Percentiles rank a stretch among this genome's conserved stretches.
phyloP scores from a whole-genome alignment of 2,329 filamentous ascomycete species.

The Microcyclospora tardicrescens region DNA sequence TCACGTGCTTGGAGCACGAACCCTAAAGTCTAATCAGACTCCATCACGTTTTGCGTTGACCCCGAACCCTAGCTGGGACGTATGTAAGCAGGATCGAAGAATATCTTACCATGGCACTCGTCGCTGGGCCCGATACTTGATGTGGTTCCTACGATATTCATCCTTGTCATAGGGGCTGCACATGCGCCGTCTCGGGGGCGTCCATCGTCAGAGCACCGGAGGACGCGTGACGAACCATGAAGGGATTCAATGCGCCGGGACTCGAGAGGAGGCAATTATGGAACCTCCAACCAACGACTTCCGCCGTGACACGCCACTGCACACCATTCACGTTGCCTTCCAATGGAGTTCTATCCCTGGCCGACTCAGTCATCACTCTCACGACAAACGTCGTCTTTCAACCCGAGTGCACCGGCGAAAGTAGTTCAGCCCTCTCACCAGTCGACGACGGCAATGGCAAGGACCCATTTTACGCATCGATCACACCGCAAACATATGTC shows the following conservation, averaged over 20 bases:
- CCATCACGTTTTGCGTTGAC: too few species aligned
- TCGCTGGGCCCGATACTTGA: too few species aligned
- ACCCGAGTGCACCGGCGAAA: conserved; percentile 39
- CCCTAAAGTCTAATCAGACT: too few species aligned
- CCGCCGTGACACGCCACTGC: conserved; percentile 32
- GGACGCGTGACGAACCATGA: too few species aligned
- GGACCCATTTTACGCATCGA: conserved; percentile 88
- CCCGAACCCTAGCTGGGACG: too few species aligned
- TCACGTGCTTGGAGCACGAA: too few species aligned
- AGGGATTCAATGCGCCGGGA: not conserved
- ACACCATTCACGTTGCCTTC: conserved; percentile 50
- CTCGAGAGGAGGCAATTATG: conserved; percentile 20
- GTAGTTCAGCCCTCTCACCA: conserved; percentile 33
- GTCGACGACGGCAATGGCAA: conserved; percentile 53
- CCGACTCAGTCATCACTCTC: conserved; percentile 44
- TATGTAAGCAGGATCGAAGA: too few species aligned
- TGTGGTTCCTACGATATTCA: too few species aligned
- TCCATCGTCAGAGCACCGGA: too few species aligned
- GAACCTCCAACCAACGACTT: conserved; percentile 12
- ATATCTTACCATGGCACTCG: too few species aligned
- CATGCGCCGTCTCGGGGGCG: too few species aligned
- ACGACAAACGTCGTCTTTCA: conserved; percentile 47
- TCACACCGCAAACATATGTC: conserved; percentile 84
- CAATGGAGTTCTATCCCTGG: conserved; percentile 42
- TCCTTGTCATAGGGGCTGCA: too few species aligned